These are phyloP conservation scores for Talaromyces thailandensis DNA, from an alignment of 495 filamentous ascomycete genomes.

Conservation along the genomic window DNA sequence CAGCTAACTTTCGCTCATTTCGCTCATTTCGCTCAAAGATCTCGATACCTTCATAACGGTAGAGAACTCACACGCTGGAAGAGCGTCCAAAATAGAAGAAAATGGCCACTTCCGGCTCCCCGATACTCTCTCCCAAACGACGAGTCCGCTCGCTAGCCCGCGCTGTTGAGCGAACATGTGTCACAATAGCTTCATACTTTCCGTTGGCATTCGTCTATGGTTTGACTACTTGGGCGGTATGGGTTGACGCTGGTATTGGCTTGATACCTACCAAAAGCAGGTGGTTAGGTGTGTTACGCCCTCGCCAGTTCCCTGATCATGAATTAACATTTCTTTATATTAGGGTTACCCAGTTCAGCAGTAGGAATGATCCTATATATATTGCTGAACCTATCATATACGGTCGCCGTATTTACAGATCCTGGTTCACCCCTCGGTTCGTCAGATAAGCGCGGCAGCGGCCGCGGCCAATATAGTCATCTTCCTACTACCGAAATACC, in stretches of 20 bases:
- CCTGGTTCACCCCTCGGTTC: conserved; percentile 57
- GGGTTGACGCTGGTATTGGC: conserved; percentile 73
- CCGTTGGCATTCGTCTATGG: conserved; percentile 85
- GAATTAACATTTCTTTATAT: not conserved
- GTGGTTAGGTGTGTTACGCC: conserved; percentile 52
- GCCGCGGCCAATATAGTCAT: conserved; percentile 45
- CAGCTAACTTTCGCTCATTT: not conserved
- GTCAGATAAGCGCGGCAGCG: conserved; percentile 19
- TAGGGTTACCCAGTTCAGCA: conserved; percentile 37
- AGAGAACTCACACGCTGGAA: not conserved
- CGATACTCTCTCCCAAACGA: conserved; percentile 40
- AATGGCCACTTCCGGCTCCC: conserved; percentile 35
- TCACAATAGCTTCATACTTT: conserved; percentile 70
- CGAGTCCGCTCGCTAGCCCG: conserved; percentile 56
- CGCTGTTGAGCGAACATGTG: conserved; percentile 77
- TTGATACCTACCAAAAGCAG: conserved; percentile 42
- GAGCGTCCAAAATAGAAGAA: not conserved
- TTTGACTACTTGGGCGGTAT: conserved; percentile 82
- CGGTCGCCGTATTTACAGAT: conserved; percentile 81
- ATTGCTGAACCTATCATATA: conserved; percentile 81
- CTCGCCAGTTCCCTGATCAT: not conserved
- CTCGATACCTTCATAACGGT: not conserved
- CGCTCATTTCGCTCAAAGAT: not conserved
- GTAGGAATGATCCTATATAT: conserved; percentile 65
- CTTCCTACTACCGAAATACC: conserved; percentile 55